Percentiles rank a stretch among this genome's conserved stretches.
Conservation (phyloP, 2,329 filamentous ascomycete genomes). For the Hypoxylon rubiginosum region DNA sequence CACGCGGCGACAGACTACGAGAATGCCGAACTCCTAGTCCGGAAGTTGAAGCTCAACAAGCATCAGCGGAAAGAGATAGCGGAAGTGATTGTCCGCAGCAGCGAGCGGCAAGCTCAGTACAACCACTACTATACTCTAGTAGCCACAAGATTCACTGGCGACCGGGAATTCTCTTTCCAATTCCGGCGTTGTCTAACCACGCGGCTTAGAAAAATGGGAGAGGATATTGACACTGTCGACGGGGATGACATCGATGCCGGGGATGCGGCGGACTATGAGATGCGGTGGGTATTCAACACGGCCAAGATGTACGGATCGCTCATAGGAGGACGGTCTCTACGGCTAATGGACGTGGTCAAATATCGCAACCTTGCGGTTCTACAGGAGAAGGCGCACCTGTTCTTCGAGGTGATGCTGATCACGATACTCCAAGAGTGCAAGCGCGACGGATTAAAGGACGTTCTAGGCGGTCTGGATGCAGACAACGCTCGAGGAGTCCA, state of each 20-base stretch:
- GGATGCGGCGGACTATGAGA: conserved; percentile 66
- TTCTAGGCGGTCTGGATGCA: conserved; percentile 75
- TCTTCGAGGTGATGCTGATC: conserved; percentile 85
- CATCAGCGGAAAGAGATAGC: conserved; percentile 89
- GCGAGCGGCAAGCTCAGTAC: conserved; percentile 84
- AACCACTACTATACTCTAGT: conserved; percentile 96
- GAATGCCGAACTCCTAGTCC: conserved; percentile 83
- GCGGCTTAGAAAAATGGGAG: conserved; percentile 87
- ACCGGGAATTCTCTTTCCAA: conserved; percentile 81
- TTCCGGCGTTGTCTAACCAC: conserved; percentile 92
- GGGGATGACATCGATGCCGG: conserved; percentile 72
- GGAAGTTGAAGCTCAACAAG: conserved; percentile 87
- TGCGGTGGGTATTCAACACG: conserved; percentile 65
- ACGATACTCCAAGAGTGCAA: conserved; percentile 78
- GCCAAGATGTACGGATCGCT: conserved; percentile 68
- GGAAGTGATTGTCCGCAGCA: conserved; percentile 88
- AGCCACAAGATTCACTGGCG: conserved; percentile 80
- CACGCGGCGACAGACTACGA: conserved; percentile 87
- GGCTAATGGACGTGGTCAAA: conserved; percentile 66
- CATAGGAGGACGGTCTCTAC: conserved; percentile 61
- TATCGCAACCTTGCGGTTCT: conserved; percentile 84
- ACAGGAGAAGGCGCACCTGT: conserved; percentile 80
- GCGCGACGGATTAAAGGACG: conserved; percentile 68
- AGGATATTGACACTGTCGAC: conserved; percentile 70
- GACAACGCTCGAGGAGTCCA: conserved; percentile 80